phyloP scores from a whole-genome alignment of 129 eudicot genomes.

The Logfia minima region DNA sequence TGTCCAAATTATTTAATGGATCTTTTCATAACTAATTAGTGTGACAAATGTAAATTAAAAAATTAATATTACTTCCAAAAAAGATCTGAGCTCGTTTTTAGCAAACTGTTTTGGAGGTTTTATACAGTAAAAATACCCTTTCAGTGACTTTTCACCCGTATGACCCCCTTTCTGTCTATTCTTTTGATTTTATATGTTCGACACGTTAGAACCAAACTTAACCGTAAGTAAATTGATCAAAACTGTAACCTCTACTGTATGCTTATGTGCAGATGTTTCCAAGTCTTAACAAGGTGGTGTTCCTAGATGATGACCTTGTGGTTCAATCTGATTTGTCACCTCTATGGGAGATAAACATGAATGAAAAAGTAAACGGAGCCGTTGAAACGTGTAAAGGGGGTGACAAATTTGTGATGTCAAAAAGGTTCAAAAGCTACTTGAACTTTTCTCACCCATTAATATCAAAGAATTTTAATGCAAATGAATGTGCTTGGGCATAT shows the following conservation, averaged over 20 bases:
- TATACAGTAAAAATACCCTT: too few species aligned
- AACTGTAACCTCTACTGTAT: background rate
- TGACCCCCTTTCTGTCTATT: too few species aligned
- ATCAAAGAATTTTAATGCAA: slow-evolving; percentile 57
- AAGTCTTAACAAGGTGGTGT: slow-evolving; percentile 66
- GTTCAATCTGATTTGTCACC: slow-evolving; percentile 80
- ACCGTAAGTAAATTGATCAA: background rate
- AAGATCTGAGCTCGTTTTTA: background rate
- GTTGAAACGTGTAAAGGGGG: slow-evolving; percentile 80
- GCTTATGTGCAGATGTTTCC: slow-evolving; percentile 71
- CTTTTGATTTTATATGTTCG: too few species aligned
- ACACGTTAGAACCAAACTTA: slow-evolving; percentile 27
- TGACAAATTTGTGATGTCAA: slow-evolving; percentile 87
- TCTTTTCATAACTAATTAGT: background rate
- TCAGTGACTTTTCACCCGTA: too few species aligned
- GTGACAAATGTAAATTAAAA: background rate
- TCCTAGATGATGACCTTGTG: slow-evolving; percentile 91
- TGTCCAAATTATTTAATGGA: background rate
- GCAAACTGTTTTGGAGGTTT: background rate
- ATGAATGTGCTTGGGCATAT: slow-evolving; percentile 97
- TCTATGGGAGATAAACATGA: slow-evolving; percentile 88
- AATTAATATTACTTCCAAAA: background rate
- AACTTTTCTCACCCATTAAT: slow-evolving; percentile 90
- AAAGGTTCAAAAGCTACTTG: slow-evolving; percentile 69
- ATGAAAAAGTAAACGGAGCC: slow-evolving; percentile 90